These are phyloP conservation scores for Pleurotus platypus DNA, from an alignment of 768 basidiomycete species.

Conservation along the genomic window DNA sequence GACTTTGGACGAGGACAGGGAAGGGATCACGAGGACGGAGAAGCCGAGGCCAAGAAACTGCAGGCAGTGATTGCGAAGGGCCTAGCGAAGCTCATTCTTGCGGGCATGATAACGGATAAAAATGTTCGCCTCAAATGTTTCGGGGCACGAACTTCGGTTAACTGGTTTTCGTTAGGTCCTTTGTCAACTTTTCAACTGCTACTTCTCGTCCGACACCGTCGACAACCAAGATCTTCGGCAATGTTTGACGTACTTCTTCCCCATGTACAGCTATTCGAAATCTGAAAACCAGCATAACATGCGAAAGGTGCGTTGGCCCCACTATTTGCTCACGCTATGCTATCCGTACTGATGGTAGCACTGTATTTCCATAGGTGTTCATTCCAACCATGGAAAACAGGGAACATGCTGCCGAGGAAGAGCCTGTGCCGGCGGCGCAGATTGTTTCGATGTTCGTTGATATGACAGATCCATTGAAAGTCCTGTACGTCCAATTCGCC, in stretches of 20 bases:
- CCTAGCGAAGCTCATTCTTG: slow-evolving; percentile 79
- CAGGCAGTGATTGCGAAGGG: slow-evolving; percentile 76
- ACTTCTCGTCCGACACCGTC: slow-evolving; percentile 72
- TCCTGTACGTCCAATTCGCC: slow-evolving; percentile 7
- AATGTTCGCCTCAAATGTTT: slow-evolving; percentile 28
- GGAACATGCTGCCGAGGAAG: slow-evolving; percentile 30
- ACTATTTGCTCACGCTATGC: too few species aligned
- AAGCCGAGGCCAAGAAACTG: slow-evolving; percentile 21
- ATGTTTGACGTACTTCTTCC: slow-evolving; percentile 84
- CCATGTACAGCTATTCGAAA: slow-evolving; percentile 82
- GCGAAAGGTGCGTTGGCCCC: slow-evolving; percentile 40
- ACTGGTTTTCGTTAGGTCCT: slow-evolving; percentile 40
- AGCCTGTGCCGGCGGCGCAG: slow-evolving; percentile 54
- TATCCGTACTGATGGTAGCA: too few species aligned
- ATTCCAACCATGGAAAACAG: too few species aligned
- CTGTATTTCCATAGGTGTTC: too few species aligned
- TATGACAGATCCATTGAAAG: slow-evolving; percentile 69
- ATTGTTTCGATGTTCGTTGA: slow-evolving; percentile 64
- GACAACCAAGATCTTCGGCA: slow-evolving; percentile 85
- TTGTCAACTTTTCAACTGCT: slow-evolving; percentile 43
- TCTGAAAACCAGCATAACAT: slow-evolving; percentile 70
- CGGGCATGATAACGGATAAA: slow-evolving; percentile 72
- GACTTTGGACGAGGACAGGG: slow-evolving; percentile 11
- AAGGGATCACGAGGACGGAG: slow-evolving; percentile 33
- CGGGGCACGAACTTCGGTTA: slow-evolving; percentile 39